Evolutionary conservation across 345 rosid species (phyloP).

Genomic region (Raphanus raphanistrum): DNA sequence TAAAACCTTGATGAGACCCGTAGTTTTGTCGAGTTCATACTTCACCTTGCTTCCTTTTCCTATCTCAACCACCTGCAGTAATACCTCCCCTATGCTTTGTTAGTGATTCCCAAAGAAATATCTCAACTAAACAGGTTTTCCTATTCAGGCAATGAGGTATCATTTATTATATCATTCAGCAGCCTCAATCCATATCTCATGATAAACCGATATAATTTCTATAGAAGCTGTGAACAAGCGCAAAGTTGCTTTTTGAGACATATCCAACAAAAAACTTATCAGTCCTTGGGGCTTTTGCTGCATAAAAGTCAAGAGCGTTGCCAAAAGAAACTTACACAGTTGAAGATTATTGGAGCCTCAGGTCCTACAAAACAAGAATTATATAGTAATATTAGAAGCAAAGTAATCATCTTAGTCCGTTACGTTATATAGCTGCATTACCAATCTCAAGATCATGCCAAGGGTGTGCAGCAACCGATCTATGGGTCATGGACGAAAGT

Average conservation of each 20-base stretch:
- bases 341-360: conserved; percentile 81
- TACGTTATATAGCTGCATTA: conserved; percentile 32
- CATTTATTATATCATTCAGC: conserved; percentile 6
- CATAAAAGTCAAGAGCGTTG: background rate
- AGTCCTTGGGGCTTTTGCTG: background rate
- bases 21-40: conserved; percentile 94
- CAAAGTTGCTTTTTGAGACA: background rate
- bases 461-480: conserved; percentile 96
- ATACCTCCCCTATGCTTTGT: background rate
- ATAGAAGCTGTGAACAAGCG: background rate
- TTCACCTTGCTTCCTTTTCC: conserved; percentile 97
- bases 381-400: background rate
- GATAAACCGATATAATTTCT: background rate
- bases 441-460: conserved; percentile 99
- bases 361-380: conserved; percentile 55
- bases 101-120: background rate
- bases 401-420: too few species aligned
- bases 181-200: background rate
- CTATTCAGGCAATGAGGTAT: conserved; percentile 9
- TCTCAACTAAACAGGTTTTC: conserved; percentile 7
- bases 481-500: conserved; percentile 82
- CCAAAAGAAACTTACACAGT: conserved; percentile 58
- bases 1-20: conserved; percentile 88
- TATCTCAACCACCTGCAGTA: conserved; percentile 84
- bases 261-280: background rate